These are phyloP conservation scores for Dichotomopilus funicola DNA, from an alignment of 2,329 filamentous ascomycete genomes.

Conservation along the genomic window DNA sequence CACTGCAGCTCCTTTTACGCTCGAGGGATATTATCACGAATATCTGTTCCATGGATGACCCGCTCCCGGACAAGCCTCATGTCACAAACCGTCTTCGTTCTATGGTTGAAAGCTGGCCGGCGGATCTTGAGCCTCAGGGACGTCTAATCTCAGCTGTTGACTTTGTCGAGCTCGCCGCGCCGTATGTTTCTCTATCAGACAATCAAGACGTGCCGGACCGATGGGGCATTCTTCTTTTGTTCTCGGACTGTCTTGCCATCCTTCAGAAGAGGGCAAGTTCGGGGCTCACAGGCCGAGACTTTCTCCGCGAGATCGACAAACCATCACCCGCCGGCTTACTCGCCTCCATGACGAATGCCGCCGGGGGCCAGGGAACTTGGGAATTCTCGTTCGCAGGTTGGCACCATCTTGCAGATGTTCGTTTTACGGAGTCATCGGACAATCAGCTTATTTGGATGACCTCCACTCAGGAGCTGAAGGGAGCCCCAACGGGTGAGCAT, in stretches of 20 bases:
- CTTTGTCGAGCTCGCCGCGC: conserved; percentile 67
- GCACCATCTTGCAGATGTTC: conserved; percentile 61
- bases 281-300: conserved; percentile 63
- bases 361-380: conserved; percentile 53
- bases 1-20: conserved; percentile 74
- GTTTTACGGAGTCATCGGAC: conserved; percentile 65
- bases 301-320: conserved; percentile 81
- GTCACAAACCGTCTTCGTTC: conserved; percentile 67
- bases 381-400: conserved; percentile 73
- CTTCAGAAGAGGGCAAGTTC: conserved; percentile 62
- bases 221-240: conserved; percentile 71
- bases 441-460: conserved; percentile 62
- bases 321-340: conserved; percentile 59
- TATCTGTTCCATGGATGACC: conserved; percentile 88
- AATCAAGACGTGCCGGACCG: conserved; percentile 40
- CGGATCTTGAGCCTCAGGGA: conserved; percentile 63
- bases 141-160: conserved; percentile 77
- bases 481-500: conserved; percentile 42
- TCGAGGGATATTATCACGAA: conserved; percentile 91
- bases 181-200: conserved; percentile 46
- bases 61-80: conserved; percentile 61
- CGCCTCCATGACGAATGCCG: conserved; percentile 57
- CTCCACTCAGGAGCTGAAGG: conserved; percentile 55
- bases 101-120: conserved; percentile 72
- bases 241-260: conserved; percentile 73